Conservation (phyloP, 2,329 filamentous ascomycete genomes). For the Neonectria coccinea region DNA sequence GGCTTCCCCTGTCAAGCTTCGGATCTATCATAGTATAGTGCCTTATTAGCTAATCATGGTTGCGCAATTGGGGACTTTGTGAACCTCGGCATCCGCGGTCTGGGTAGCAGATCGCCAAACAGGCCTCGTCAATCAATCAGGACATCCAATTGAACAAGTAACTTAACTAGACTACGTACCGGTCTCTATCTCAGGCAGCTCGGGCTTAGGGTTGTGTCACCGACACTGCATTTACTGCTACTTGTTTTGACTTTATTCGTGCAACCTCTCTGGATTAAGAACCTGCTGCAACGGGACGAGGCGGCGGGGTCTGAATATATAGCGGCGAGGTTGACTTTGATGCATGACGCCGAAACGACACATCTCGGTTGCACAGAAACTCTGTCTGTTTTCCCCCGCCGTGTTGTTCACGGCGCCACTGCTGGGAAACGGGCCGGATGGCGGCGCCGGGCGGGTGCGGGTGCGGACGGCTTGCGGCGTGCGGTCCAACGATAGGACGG, state of each 20-base stretch:
- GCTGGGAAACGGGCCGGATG: conserved; percentile 1
- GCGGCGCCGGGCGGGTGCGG: neutral
- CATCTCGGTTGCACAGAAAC: neutral
- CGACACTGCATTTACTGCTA: neutral
- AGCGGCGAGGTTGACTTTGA: conserved; percentile 10
- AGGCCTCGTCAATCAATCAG: neutral
- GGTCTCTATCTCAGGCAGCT: neutral
- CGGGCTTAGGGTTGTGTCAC: neutral
- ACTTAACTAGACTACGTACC: neutral
- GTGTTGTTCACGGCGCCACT: neutral
- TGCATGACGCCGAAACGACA: conserved; percentile 22
- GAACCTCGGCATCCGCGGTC: conserved; percentile 11
- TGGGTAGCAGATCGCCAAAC: too few relatives aligned
- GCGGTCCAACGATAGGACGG: neutral
- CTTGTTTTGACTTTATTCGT: conserved; percentile 5
- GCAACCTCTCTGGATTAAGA: conserved; percentile 5
- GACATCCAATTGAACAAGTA: neutral
- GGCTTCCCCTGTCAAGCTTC: conserved; percentile 9
- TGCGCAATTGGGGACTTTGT: conserved; percentile 7
- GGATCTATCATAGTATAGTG: neutral
- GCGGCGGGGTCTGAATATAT: conserved; percentile 8
- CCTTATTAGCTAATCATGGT: conserved; percentile 21
- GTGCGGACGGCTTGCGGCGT: neutral
- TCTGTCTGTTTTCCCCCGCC: neutral
- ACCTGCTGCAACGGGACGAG: neutral